Evolutionary conservation across 164 flowering plant species (phyloP), one percentile per base, ranked within the genome.

Genomic region (Berberis thunbergii): DNA sequence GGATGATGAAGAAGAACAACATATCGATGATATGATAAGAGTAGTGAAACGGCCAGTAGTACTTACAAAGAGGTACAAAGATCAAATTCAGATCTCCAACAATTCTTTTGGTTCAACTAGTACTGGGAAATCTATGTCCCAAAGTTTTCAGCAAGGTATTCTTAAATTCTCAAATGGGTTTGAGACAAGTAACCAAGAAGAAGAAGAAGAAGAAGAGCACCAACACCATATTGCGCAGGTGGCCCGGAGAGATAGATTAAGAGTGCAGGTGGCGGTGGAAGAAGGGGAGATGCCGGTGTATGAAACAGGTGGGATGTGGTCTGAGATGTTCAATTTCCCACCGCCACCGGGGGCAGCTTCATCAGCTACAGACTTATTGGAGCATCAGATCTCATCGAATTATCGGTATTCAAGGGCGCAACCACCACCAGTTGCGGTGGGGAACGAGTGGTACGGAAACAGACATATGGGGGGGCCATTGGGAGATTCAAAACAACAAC

Each of bases 251-350:
- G 94, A 89, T 45, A 90, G 86, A 53, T 69, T 86, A 12, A 76
- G 93, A 43, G 78, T 73, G 39, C 87, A 75, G 0, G 54, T 83
- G 40, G 83, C 73, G 4, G 81, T 75, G 0, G 60, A 57, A 57
- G 42, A 43, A 1, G 60, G 60, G 40, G 60, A 12, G 43, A n/a
- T 41, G 59, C 59, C 43, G 43, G 42, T 74, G 38, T 89, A 85
- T 54, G 92, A 85, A 13, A 69, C 84, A 0, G 79, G 78, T 54
- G 93, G 88, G 40, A 91, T 89, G 88, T 74, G 91, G 57, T 88
- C 97, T 1, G 97, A 94, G 63, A 89, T 94, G 96, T 89, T 88
- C 77, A 83, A 78, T 79, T 94, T 78, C 64, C 84, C 79, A 1
- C 62, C 26, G 26, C 26, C 26, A 26, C 76, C 3, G 76, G 74